phyloP scores from a whole-genome alignment of 129 eudicot species.

The Cynara cardunculus region DNA sequence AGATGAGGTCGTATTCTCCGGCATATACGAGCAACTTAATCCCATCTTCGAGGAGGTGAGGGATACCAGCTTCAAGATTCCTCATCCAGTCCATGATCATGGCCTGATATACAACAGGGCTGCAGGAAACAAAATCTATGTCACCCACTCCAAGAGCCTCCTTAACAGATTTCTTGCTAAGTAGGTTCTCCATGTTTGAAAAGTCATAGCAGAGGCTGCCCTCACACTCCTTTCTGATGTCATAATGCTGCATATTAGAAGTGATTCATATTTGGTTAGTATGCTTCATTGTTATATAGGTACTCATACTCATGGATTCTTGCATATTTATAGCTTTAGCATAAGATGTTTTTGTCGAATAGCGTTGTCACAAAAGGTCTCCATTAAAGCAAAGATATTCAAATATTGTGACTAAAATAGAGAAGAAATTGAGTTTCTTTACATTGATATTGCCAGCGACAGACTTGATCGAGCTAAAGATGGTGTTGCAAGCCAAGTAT shows the following conservation, averaged over 20 bases:
- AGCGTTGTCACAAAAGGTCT: background rate
- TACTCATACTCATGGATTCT: background rate
- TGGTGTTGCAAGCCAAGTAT: constrained; percentile 71
- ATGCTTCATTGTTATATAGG: background rate
- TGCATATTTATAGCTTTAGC: background rate
- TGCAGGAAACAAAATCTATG: constrained; percentile 82
- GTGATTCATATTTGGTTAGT: background rate
- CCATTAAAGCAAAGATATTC: background rate
- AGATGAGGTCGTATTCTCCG: constrained; percentile 95
- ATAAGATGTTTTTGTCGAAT: background rate
- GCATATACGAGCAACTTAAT: constrained; percentile 83
- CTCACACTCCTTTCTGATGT: constrained; percentile 81
- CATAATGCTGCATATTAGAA: constrained; percentile 68
- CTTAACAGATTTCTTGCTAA: constrained; percentile 65
- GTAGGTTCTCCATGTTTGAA: constrained; percentile 68
- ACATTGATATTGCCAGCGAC: constrained; percentile 79
- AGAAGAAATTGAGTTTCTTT: constrained; percentile 15
- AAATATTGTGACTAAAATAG: background rate
- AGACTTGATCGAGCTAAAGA: constrained; percentile 55
- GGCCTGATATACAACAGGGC: constrained; percentile 76
- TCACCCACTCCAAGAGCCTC: constrained; percentile 83
- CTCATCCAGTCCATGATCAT: constrained; percentile 98
- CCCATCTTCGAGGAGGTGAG: constrained; percentile 84
- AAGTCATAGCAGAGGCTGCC: constrained; percentile 97
- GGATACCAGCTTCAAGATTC: constrained; percentile 89